A percentile compares a stretch with the other conserved stretches of the same genome.
Evolutionary conservation across 768 basidiomycete species (phyloP).

Genomic region (Amanita brunnescens): DNA sequence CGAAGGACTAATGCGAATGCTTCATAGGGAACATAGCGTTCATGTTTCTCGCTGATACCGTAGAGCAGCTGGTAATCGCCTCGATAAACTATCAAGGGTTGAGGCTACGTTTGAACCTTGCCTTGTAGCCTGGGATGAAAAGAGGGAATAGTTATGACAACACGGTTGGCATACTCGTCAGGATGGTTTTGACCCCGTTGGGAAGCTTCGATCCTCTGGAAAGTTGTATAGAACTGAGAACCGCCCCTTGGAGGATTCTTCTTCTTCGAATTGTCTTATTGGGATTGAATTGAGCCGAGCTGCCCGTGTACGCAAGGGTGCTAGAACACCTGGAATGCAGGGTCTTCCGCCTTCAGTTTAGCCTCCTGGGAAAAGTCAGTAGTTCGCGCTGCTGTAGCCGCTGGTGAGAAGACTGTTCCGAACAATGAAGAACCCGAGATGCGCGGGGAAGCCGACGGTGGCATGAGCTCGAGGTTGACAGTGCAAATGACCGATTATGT

Average conservation of each 20-base stretch:
- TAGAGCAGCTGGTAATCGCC: neutral
- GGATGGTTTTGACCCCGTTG: neutral
- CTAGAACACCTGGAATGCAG: slow-evolving; percentile 2
- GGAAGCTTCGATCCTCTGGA: slow-evolving; percentile 6
- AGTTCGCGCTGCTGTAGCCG: slow-evolving; percentile 7
- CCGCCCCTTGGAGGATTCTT: neutral
- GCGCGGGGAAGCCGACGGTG: slow-evolving; percentile 1
- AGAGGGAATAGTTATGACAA: slow-evolving; percentile 5
- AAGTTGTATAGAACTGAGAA: neutral
- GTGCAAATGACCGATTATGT: slow-evolving; percentile 1
- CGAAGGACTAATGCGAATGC: slow-evolving; percentile 34
- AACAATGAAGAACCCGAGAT: slow-evolving; percentile 10
- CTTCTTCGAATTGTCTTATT: slow-evolving; percentile 3
- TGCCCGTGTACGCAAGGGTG: neutral
- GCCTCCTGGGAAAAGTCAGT: slow-evolving; percentile 5
- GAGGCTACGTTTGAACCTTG: neutral
- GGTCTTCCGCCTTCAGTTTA: neutral
- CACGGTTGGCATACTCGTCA: slow-evolving; percentile 1
- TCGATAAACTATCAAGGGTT: slow-evolving; percentile 2
- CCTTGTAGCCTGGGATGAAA: neutral
- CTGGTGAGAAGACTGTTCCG: slow-evolving; percentile 7
- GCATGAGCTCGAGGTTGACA: slow-evolving; percentile 1
- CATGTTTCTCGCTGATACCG: neutral
- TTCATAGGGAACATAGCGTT: neutral
- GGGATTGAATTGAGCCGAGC: neutral